Base-by-base conservation (phyloP, 1,139 yeast genomes). In the Kodamaea alishanica region DNA sequence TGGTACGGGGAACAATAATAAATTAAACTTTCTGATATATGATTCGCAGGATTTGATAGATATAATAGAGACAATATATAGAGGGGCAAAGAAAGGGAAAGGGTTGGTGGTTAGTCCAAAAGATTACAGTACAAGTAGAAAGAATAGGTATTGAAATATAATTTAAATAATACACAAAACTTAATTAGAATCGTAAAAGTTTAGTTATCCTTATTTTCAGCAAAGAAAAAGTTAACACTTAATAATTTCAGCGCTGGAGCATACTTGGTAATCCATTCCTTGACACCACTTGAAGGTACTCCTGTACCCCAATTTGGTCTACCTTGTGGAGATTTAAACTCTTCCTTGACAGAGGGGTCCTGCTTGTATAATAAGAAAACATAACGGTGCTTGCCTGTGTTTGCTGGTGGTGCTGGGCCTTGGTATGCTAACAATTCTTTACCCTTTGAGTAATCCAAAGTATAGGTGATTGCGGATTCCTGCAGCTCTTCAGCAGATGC, bases 1-100 rank as follows among this genome's bases (percentile, higher is more conserved):
- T 61, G 98, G 98, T 2, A 92, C 98, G 0, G 99, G 99, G 31
- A 88, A 92, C 58, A 92, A 94, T 63, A 92, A 94, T 67, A 92
- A 92, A 67, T 67, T 92, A 65, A 89, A 89, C 56, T 92, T 92
- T 62, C 55, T 62, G 37, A 67, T 92, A 27, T 81, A 79, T 34
- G 89, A 86, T 55, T 83, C 84, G 48, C 97, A 92, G 59, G 97
- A 89, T 50, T 61, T 92, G 68, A 86, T 92, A 27, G 98, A 92
- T 59, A 84, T 94, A 26, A 66, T 92, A 23, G 98, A 94, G 56
- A 84, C 94, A 0, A 79, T 92, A 1, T 92, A 84, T 58, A 64
- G 97, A 46, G 97, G 96, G 0, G 97, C 97, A 2, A 69, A 79
- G 31, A 89, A 89, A 64, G 97, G 97, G 28, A 84, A 88, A 60